Evolutionary conservation across 139 green algal species (phyloP).

Genomic region (Marvania coccoides): DNA sequence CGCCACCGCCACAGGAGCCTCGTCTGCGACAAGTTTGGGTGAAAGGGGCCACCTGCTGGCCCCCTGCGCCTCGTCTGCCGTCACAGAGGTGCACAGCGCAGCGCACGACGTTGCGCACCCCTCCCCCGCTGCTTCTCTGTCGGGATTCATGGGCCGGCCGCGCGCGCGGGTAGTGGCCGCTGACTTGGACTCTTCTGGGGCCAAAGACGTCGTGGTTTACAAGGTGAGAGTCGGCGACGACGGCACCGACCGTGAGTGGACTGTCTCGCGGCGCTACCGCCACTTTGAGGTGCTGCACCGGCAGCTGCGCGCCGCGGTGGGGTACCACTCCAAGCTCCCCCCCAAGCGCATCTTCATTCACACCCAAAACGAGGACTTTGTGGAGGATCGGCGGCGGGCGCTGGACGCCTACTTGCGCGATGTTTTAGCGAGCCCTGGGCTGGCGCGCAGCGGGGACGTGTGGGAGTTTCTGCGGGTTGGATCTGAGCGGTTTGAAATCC

Average conservation of each 20-base stretch:
- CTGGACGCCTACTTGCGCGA: slow-evolving; percentile 50
- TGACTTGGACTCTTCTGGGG: slow-evolving; percentile 36
- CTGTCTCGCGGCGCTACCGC: slow-evolving; percentile 54
- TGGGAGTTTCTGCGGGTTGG: slow-evolving; percentile 39
- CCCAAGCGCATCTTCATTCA: slow-evolving; percentile 56
- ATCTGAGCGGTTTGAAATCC: slow-evolving; percentile 25
- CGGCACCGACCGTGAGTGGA: slow-evolving; percentile 46
- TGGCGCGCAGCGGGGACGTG: slow-evolving; percentile 28
- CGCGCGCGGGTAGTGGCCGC: slow-evolving; percentile 42
- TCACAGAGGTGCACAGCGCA: not conserved
- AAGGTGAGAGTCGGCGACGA: slow-evolving; percentile 44
- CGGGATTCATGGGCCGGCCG: not conserved
- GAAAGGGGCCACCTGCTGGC: too few species aligned
- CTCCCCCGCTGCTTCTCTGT: not conserved
- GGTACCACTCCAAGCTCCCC: slow-evolving; percentile 43
- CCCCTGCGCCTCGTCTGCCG: not conserved
- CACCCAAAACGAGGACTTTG: slow-evolving; percentile 41
- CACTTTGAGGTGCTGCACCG: slow-evolving; percentile 70
- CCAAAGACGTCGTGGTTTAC: slow-evolving; percentile 59
- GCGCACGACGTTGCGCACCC: not conserved
- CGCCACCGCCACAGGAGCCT: too few species aligned
- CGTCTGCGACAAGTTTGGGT: too few species aligned
- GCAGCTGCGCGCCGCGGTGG: slow-evolving; percentile 19
- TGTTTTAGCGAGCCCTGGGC: slow-evolving; percentile 20
- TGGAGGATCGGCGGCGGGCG: slow-evolving; percentile 39